A percentile compares a stretch with the other conserved stretches of the same genome.
Evolutionary conservation across 176 grass and related monocot species (phyloP).

Genomic region (Rhipidocladum racemiflorum): DNA sequence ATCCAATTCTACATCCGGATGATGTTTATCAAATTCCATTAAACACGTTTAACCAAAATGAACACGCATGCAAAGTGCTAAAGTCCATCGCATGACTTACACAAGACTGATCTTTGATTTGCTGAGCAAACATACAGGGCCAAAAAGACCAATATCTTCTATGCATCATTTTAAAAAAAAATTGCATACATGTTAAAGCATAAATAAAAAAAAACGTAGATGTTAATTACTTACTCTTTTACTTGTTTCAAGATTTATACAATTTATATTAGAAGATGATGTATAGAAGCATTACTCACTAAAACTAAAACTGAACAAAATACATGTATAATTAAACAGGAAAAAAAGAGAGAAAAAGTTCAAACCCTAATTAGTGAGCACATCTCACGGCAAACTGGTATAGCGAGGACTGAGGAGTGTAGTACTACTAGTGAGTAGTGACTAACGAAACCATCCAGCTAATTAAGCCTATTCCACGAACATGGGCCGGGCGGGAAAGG

Average conservation of each 20-base stretch:
- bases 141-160: background rate
- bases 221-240: too few species aligned
- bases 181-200: too few species aligned
- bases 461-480: slow-evolving; percentile 7
- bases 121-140: background rate
- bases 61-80: background rate
- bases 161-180: too few species aligned
- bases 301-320: background rate
- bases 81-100: background rate
- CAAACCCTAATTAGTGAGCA: slow-evolving; percentile 13
- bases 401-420: background rate
- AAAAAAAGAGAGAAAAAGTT: background rate
- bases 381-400: background rate
- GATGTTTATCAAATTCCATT: too few species aligned
- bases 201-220: too few species aligned
- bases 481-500: slow-evolving; percentile 36
- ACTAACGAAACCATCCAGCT: background rate
- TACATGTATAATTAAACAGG: slow-evolving; percentile 5
- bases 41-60: too few species aligned
- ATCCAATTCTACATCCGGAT: too few species aligned
- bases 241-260: too few species aligned
- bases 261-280: too few species aligned
- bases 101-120: background rate
- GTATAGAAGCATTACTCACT: too few species aligned
- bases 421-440: background rate